Base-by-base conservation (phyloP, 495 filamentous ascomycete species). In the Aspergillus sclerotiicarbonarius region DNA sequence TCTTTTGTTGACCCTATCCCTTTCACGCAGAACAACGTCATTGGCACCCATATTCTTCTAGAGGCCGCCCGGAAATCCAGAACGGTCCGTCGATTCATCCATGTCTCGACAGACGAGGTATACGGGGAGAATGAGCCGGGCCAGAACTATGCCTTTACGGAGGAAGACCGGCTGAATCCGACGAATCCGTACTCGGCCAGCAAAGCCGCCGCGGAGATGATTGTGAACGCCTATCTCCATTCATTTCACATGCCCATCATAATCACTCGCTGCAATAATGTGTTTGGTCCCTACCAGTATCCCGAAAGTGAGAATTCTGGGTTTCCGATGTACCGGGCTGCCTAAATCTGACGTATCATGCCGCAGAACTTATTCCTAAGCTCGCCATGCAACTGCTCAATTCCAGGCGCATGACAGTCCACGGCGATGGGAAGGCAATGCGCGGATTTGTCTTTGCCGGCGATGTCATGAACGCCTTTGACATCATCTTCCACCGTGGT, bases 191-290 rank as follows among this genome's bases (percentile, higher is more conserved):
- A 91, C 60, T 84, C 87, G 8, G 88, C 87, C 3, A 85, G 81
- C 70, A 91, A 91, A 67, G 88, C 88, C 0, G 88, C 88, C 2
- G 88, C 87, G n/a, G 88, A 91, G 71, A 91, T 91, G 88, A 74
- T 89, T 55, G 86, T 91, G 15, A 80, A 84, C 61, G 85, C 86
- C 8, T 92, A 90, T 67, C 79, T 80, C 62, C 88, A 87, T 70
- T 85, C 80, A 66, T 90, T 88, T 71, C 84, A 85, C 53, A 75
- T 90, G 12, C 87, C 87, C 2, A 80, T 82, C 30, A 86, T 90
- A 60, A 85, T 90, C 59, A 84, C 88, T 39, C 78, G 88, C 20
- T 84, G 84, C 62, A 92, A 91, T 76, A 92, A 92, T 61, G 86
- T 92, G 25, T 91, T 90, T 60, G 89, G 88, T 0, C 88, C 88